Evolutionary conservation across 768 basidiomycete genomes (phyloP), one percentile per base, ranked within the genome.

Genomic region (Agaricus blazei): DNA sequence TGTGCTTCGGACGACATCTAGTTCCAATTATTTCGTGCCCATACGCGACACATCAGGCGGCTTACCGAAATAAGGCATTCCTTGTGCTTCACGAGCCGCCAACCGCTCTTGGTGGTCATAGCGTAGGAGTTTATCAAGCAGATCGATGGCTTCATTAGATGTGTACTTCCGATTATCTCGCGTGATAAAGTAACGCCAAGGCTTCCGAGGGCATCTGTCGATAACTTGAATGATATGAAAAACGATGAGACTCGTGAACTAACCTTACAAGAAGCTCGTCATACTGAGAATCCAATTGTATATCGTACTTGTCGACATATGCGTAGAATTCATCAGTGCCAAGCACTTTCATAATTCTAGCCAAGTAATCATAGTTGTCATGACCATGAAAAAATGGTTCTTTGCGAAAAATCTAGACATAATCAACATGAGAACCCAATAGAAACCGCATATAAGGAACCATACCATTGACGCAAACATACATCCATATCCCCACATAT

Each of bases 331-430:
- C 96, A 62, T 98, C 96, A 3, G 96, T 98, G 46, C 96, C 96
- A 58, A 98, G 78, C 48, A 98, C 94, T 75, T 98, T 98, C 52
- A 93, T 87, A 60, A 98, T 98, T 75, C 97, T 98, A 66, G 96
- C 95, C 56, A 98, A 76, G 67, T 98, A 96, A 72, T 98, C 96
- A 65, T 95, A 96, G 72, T 98, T 98, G 72, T 98, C 95, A 67
- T 97, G 95, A 11, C 96, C 96, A 65, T 98, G 96, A 83, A 98
- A 98, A 76, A 98, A 97, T 26, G 96, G 96, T 69, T 98, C 96
- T 70, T 98, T 98, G 63, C 96, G 85, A 83, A 98, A 98, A 64
- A 98, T 98, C 95, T 98, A 51, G 27, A 51, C 34, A 46, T 52
- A 24, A 52, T 59, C 19, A 48, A 45, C 27, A 31, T 49, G 60